Conservation (phyloP, 163 green algal species). For the Coccomyxa subellipsoidea region DNA sequence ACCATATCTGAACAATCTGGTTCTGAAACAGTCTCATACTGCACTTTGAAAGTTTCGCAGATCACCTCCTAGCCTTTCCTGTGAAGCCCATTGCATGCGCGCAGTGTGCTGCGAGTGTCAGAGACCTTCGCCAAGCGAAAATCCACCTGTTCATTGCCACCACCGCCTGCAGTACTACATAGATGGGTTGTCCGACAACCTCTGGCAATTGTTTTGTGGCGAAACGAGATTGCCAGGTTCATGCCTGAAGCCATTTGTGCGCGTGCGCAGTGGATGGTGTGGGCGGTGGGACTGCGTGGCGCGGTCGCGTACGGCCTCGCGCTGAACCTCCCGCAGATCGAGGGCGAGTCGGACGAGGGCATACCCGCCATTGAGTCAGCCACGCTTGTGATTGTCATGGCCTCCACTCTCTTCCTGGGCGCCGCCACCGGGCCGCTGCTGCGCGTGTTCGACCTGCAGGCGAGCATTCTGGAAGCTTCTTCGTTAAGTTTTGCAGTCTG, state of each 20-base stretch:
- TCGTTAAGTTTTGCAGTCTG: not conserved
- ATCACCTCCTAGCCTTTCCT: too few species aligned
- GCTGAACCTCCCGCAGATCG: constrained; percentile 57
- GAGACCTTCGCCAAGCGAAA: too few species aligned
- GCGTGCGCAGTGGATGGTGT: constrained; percentile 48
- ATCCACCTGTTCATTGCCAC: too few species aligned
- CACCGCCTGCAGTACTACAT: too few species aligned
- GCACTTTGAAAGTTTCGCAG: too few species aligned
- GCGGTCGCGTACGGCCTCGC: constrained; percentile 74
- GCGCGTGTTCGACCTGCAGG: constrained; percentile 41
- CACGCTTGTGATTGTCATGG: constrained; percentile 67
- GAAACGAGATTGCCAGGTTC: too few species aligned
- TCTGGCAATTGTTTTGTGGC: not conserved
- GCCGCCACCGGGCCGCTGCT: constrained; percentile 60
- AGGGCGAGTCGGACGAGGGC: constrained; percentile 30
- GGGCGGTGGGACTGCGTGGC: constrained; percentile 64
- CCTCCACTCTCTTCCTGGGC: constrained; percentile 68
- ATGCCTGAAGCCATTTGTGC: too few species aligned
- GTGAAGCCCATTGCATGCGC: too few species aligned
- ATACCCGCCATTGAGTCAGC: constrained; percentile 70
- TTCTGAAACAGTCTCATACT: too few species aligned
- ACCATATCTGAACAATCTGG: too few species aligned
- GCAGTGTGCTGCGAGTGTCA: too few species aligned
- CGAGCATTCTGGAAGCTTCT: too few species aligned
- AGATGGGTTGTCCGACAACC: not conserved